Percentiles rank a stretch among this genome's conserved stretches.
phyloP scores from a whole-genome alignment of 2,329 filamentous ascomycete species.

The Neospermospora avenae region DNA sequence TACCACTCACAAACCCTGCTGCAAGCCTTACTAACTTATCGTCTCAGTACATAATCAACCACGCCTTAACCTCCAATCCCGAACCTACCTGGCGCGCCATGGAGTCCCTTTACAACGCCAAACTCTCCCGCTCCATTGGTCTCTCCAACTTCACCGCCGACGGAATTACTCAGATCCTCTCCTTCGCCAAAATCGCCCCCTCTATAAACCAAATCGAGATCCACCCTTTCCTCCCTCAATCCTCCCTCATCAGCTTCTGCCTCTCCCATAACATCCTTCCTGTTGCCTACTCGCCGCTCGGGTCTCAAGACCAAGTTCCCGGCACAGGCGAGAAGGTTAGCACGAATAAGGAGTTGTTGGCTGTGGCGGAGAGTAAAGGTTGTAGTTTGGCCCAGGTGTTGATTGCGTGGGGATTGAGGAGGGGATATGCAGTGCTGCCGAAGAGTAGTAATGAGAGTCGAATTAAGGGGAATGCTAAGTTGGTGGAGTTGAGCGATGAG shows the following conservation, averaged over 20 bases:
- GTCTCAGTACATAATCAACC: conserved; percentile 55
- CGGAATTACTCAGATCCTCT: conserved; percentile 52
- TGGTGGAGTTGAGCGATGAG: conserved; percentile 60
- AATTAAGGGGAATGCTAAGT: conserved; percentile 66
- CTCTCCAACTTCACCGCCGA: conserved; percentile 56
- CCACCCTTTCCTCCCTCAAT: conserved; percentile 70
- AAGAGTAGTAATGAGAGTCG: conserved; percentile 68
- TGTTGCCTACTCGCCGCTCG: conserved; percentile 69
- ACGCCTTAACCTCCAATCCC: conserved; percentile 63
- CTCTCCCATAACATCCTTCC: conserved; percentile 65
- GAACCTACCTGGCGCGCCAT: conserved; percentile 70
- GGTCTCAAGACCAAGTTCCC: conserved; percentile 61
- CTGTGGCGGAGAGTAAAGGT: conserved; percentile 62
- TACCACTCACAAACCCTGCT: no score
- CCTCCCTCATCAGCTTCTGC: conserved; percentile 69
- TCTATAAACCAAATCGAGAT: conserved; percentile 60
- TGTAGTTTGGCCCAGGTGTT: conserved; percentile 60
- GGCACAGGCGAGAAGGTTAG: conserved; percentile 64
- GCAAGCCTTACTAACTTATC: conserved; percentile 3
- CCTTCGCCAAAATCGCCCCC: conserved; percentile 46
- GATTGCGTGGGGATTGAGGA: conserved; percentile 68
- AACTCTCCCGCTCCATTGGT: conserved; percentile 57
- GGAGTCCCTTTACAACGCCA: conserved; percentile 60
- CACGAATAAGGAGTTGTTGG: conserved; percentile 57
- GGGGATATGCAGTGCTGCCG: conserved; percentile 67